Base-by-base conservation (phyloP, 768 basidiomycete genomes). In the Wakefieldia striispora region DNA sequence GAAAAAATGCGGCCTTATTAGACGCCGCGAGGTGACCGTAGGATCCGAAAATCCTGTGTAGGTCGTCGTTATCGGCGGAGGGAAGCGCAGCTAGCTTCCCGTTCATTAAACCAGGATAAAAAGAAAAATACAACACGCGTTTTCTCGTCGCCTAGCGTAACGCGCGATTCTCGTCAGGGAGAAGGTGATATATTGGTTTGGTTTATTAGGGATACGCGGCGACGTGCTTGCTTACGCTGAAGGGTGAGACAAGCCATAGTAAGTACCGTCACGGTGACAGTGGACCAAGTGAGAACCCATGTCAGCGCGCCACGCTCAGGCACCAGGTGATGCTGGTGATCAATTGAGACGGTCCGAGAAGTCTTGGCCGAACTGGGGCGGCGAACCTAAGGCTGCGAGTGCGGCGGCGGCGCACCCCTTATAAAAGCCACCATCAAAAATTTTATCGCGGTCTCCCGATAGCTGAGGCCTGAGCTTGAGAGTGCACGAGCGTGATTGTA, bases 281-380 rank as follows among this genome's bases (percentile, higher is more conserved):
- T n/a, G n/a, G n/a, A n/a, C 13, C 20, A 16, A 10, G 41, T 42
- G 29, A 19, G 19, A 20, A 9, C 40, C 41, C 37, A 27, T 23
- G 41, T 24, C n/a, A 33, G 35, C n/a, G 42, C 48, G 48, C 42
- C 42, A 38, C 42, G 37, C 14, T 10, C 42, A 50, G 49, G 49
- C 17, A 50, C 49, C 9, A 23, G 16, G 3, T 20, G 27, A 47
- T 47, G 39, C 42, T 26, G 26, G 36, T n/a, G 29, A 46, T 17
- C 16, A 33, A 27, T 27, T 33, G 20, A 35, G 38, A 26, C 26
- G 40, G 19, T 26, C 23, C n/a, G 24, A 17, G 40, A 26, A 13
- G 44, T 26, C 44, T 13, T 36, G 34, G 35, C 23, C 43, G 24
- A 17, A 16, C 17, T 36, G 23, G 44, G 44, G 44, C 35, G 44